A percentile compares a stretch with the other conserved stretches of the same genome.
Conservation (phyloP, 306 rosid species). For the Lupinus albus region DNA sequence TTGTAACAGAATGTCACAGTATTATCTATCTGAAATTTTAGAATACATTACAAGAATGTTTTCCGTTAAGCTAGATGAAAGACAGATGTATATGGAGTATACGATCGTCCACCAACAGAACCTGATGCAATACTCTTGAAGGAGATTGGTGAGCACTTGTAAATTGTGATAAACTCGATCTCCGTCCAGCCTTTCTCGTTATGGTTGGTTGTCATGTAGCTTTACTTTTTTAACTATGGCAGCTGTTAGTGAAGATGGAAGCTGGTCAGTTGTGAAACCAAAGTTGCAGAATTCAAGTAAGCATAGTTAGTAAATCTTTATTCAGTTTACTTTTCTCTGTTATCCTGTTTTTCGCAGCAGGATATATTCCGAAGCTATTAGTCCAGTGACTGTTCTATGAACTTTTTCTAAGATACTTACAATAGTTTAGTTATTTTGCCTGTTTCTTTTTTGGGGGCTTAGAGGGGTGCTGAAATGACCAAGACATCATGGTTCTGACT, state of each 20-base stretch:
- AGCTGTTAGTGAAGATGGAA: slow-evolving; percentile 78
- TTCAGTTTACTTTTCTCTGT: slow-evolving; percentile 4
- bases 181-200: slow-evolving; percentile 29
- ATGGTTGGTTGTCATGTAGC: slow-evolving; percentile 21
- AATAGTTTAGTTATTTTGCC: not conserved
- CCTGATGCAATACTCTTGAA: slow-evolving; percentile 69
- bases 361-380: slow-evolving; percentile 1
- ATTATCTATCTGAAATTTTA: slow-evolving; percentile 24
- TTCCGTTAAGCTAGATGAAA: slow-evolving; percentile 52
- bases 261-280: slow-evolving; percentile 79
- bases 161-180: slow-evolving; percentile 24
- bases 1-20: slow-evolving; percentile 9
- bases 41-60: slow-evolving; percentile 40
- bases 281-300: slow-evolving; percentile 55
- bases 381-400: not conserved
- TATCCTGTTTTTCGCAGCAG: not conserved
- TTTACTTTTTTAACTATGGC: slow-evolving; percentile 27
- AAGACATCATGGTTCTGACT: not conserved
- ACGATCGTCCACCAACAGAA: slow-evolving; percentile 84
- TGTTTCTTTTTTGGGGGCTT: not conserved
- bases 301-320: slow-evolving; percentile 40
- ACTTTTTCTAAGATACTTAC: not conserved
- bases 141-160: slow-evolving; percentile 69
- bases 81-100: slow-evolving; percentile 93
- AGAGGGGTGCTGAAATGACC: not conserved